phyloP scores from a whole-genome alignment of 179 eudicot genomes.

The Patellifolia procumbens region DNA sequence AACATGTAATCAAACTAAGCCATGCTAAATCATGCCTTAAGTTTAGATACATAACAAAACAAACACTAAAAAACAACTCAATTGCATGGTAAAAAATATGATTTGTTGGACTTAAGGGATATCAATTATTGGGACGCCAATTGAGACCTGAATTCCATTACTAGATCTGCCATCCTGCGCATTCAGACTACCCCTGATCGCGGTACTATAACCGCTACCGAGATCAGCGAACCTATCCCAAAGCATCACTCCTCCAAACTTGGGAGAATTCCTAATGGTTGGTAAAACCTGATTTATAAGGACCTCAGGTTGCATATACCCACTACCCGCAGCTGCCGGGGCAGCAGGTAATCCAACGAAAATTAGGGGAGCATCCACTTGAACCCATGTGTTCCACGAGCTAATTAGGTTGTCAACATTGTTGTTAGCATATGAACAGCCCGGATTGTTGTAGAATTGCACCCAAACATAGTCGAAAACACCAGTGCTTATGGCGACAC shows the following conservation, averaged over 20 bases:
- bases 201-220: slow-evolving; percentile 21
- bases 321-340: slow-evolving; percentile 34
- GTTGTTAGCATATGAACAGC: slow-evolving; percentile 43
- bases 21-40: not conserved
- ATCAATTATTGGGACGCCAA: not conserved
- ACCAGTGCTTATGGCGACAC: slow-evolving; percentile 39
- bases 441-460: slow-evolving; percentile 55
- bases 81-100: not conserved
- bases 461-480: slow-evolving; percentile 58
- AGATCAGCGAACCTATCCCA: slow-evolving; percentile 43
- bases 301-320: slow-evolving; percentile 37
- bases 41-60: not conserved
- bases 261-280: slow-evolving; percentile 28
- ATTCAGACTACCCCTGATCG: slow-evolving; percentile 33
- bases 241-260: slow-evolving; percentile 57
- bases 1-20: not conserved
- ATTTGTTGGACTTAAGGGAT: not conserved
- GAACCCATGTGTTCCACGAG: slow-evolving; percentile 50
- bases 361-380: slow-evolving; percentile 28
- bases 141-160: not conserved
- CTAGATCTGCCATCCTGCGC: not conserved
- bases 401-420: slow-evolving; percentile 26
- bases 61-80: not conserved
- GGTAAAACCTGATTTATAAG: slow-evolving; percentile 40
- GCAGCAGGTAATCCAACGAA: slow-evolving; percentile 53